Evolutionary conservation across 202 grass and related monocot species (phyloP), one percentile per base, ranked within the genome.

Genomic region (Sporobolus alterniflorus): DNA sequence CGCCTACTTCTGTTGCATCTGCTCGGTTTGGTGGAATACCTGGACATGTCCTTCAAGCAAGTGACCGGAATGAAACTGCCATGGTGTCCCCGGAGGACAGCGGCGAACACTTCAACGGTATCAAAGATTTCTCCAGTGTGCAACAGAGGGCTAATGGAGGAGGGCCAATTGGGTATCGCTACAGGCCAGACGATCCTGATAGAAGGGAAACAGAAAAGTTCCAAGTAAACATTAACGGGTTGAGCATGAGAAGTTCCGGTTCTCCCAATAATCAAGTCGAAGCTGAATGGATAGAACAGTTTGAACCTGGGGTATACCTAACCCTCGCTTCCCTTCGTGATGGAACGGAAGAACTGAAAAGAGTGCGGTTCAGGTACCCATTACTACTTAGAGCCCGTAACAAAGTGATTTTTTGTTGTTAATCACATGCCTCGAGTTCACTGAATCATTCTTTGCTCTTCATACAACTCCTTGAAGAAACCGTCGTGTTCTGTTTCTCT

Each of bases 241-340:
- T 88, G 54, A 87, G 79, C 46, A 76, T 28, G 15, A 88, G 85
- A 70, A 93, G 63, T 63, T 87, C 87, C 14, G 50, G 60, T 63
- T 76, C 88, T 71, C 83, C 89, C 50, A 81, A 29, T 85, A 78
- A 71, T 49, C 91, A 96, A 31, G 86, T 91, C 1, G 97, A 99
- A 80, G 86, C 93, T 11, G 97, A 99, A 73, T 99, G 97, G 93
- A 92, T 96, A 69, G 97, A 96, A 57, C 97, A 99, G 79, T 99
- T 91, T 31, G 97, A 99, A 36, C 93, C 93, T 18, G 97, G 97
- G 31, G 97, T 99, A 16, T 99, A 99, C 83, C 69, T 99, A 43
- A 99, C 97, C 14, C 82, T 99, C 17, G 83, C 89, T 48, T 76
- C 93, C 33, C 86, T 99, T 50, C 72, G 56, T 29, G 97, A 99